Evolutionary conservation across 1,139 yeast genomes (phyloP), one percentile per base, ranked within the genome.

Genomic region (Sugiyamaella xylanicola): DNA sequence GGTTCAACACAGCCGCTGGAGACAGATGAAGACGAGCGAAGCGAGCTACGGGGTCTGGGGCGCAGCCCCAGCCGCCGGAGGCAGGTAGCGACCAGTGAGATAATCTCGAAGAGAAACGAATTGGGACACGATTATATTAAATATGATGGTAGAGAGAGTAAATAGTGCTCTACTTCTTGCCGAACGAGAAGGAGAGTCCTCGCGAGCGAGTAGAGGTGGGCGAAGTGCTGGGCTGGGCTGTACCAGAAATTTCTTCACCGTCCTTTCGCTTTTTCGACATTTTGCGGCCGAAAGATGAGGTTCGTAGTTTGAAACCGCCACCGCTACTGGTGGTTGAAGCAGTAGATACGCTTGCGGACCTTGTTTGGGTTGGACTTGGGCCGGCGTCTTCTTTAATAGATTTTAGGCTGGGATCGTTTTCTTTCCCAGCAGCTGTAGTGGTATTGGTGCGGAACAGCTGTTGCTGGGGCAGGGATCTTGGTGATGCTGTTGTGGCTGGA

Each of bases 141-240:
- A 39, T 37, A 39, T 29, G 16, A 17, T 17, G 35, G 16, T 13
- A 21, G 25, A 8, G n/a, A 13, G 22, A 47, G 22, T 5, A 35
- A 20, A 2, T 22, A 15, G n/a, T 15, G 40, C 5, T 15, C 36
- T 54, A 50, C 49, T 58, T 58, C 43, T 55, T 55, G 37, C 37
- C 37, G 54, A 59, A 62, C 4, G 63, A 60, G 43, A 61, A 60
- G 16, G 64, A 62, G 16, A 61, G 56, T 5, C 65, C 62, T 20
- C 65, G 55, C 48, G 55, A 55, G 17, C 45, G 48, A 11, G 56
- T 51, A 19, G 51, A 2, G 17, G 55, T 32, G n/a, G 51, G 39
- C 13, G 54, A 37, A 4, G 49, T 21, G 55, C 43, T 48, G 29
- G 35, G 35, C 13, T 45, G 48, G 22, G 48, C 17, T 11, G 29